These are phyloP conservation scores for Ascochyta viciae-villosae DNA, from an alignment of 2,329 filamentous ascomycete species.

Conservation along the genomic window DNA sequence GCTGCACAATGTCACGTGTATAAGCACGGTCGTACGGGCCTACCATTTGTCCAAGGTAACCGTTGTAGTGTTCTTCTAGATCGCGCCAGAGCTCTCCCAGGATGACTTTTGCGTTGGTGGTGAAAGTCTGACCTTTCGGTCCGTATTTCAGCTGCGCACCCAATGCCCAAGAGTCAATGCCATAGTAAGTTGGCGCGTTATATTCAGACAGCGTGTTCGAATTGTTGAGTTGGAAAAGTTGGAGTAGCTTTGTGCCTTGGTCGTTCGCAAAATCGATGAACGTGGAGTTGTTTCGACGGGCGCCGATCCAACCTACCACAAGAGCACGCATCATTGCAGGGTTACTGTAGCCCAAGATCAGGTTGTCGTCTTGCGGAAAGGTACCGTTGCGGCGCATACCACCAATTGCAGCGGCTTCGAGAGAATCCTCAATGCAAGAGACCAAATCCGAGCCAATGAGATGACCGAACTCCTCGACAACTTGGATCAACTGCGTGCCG, in stretches of 20 bases:
- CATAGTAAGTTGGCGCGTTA: slow-evolving; percentile 53
- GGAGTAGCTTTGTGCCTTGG: slow-evolving; percentile 39
- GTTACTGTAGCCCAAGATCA: slow-evolving; percentile 48
- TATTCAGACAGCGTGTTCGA: slow-evolving; percentile 49
- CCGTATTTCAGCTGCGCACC: slow-evolving; percentile 51
- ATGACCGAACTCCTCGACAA: slow-evolving; percentile 46
- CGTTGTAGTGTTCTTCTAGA: slow-evolving; percentile 48
- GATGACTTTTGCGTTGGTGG: slow-evolving; percentile 9
- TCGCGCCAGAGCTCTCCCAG: slow-evolving; percentile 46
- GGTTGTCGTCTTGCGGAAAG: slow-evolving; percentile 13
- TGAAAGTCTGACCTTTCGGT: slow-evolving; percentile 36
- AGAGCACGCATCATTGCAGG: slow-evolving; percentile 53
- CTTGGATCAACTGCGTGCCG: slow-evolving; percentile 46
- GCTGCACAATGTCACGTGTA: slow-evolving; percentile 43
- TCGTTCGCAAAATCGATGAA: slow-evolving; percentile 50
- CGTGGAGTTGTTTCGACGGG: slow-evolving; percentile 47
- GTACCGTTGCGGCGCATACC: slow-evolving; percentile 17
- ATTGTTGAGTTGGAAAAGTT: slow-evolving; percentile 33
- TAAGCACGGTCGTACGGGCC: slow-evolving; percentile 51
- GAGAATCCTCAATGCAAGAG: slow-evolving; percentile 13
- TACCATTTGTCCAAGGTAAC: slow-evolving; percentile 46
- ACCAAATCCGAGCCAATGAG: slow-evolving; percentile 35
- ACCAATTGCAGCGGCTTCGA: slow-evolving; percentile 13
- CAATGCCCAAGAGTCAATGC: slow-evolving; percentile 53
- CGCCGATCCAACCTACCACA: slow-evolving; percentile 53